Evolutionary conservation across 768 basidiomycete genomes (phyloP), one percentile per base, ranked within the genome.

Genomic region (Lentinula lateritia): DNA sequence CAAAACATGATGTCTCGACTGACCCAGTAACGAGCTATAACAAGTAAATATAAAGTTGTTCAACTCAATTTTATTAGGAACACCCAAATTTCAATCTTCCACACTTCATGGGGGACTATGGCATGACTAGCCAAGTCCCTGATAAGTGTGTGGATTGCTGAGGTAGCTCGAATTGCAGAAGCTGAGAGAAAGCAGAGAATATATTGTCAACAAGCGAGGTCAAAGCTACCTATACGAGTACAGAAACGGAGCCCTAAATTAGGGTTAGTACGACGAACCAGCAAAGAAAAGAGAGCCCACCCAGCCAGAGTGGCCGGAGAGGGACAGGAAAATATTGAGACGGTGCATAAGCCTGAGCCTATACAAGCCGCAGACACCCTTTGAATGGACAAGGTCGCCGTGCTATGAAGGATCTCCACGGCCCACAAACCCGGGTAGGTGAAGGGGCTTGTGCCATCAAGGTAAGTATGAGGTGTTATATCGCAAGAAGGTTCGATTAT

Each of bases 371-470:
- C 57, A 48, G 57, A 58, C 43, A 58, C 57, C 57, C 57, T 48
- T 48, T 48, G 46, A 20, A 28, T 48, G 46, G 46, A 48, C 46
- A 48, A 48, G 46, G 46, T 48, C 57, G 57, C 57, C 57, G 57
- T 58, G 57, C 57, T 58, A 58, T 58, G 57, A 58, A 58, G 39
- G 57, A 36, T 48, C 45, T 58, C 57, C 43, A 58, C 57, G 23
- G 57, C 57, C 57, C 57, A 58, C 57, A 58, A 46, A 58, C 57
- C 57, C 42, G 57, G 38, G 41, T 45, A 58, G 13, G 5, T 60
- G 58, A 60, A 60, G 58, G 58, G 48, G 43, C 48, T n/a, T 60
- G 58, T 60, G 58, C 58, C 58, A 60, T 60, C 58, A 60, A 60
- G 58, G 58, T 60, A 60, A 60, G 46, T 60, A 60, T 60, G 58